Conservation (phyloP, 176 grass and related monocot species). For the Carex littledalei region DNA sequence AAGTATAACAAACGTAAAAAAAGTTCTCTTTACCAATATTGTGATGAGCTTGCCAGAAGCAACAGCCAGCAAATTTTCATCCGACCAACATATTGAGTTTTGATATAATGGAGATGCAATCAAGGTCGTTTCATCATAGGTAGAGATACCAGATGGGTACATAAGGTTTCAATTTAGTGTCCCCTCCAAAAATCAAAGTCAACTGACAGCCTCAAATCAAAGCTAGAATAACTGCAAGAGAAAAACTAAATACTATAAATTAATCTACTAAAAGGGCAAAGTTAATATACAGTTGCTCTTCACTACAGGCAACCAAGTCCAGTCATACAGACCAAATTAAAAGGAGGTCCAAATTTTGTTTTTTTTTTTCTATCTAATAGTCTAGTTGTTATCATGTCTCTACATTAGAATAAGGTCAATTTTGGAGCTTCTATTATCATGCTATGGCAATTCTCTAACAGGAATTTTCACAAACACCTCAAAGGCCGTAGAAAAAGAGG, state of each 20-base stretch:
- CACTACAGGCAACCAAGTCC: neutral
- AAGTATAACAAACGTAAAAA: neutral
- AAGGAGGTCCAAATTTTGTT: neutral
- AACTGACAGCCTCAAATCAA: neutral
- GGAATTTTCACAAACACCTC: neutral
- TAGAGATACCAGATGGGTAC: neutral
- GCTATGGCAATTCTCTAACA: neutral
- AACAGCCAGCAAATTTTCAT: slow-evolving; percentile 73
- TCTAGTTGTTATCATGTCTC: neutral
- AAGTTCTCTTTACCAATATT: slow-evolving; percentile 49
- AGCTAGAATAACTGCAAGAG: neutral
- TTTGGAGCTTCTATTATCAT: neutral
- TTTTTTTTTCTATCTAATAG: neutral
- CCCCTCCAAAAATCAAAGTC: neutral
- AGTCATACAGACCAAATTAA: neutral
- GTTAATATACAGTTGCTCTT: neutral
- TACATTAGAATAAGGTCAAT: neutral
- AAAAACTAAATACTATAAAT: neutral
- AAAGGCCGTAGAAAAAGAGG: neutral
- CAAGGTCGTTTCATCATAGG: slow-evolving; percentile 43
- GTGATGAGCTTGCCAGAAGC: slow-evolving; percentile 71
- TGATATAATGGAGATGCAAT: slow-evolving; percentile 79
- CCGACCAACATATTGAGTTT: slow-evolving; percentile 70
- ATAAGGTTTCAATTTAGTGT: neutral
- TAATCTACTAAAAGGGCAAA: neutral